phyloP scores from a whole-genome alignment of 169 alveolate genomes.

The Eimeria acervulina region DNA sequence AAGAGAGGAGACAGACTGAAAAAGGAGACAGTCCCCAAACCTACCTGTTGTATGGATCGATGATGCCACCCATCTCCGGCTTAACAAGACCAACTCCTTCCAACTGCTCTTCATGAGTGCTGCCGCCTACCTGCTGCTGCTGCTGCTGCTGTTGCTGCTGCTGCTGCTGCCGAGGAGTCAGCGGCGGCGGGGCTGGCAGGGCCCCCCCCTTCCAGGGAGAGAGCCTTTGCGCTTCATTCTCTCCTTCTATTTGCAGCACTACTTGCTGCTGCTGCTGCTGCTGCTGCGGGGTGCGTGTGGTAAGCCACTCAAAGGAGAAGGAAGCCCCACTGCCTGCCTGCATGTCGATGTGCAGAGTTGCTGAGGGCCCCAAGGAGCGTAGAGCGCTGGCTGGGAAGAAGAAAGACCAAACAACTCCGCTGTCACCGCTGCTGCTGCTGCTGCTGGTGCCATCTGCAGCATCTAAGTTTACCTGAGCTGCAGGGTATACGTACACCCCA shows the following conservation, averaged over 20 bases:
- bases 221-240: neutral
- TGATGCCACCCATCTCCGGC: neutral
- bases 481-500: conserved; percentile 50
- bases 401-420: conserved; percentile 74
- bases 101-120: neutral
- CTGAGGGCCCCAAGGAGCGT: conserved; percentile 41
- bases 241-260: neutral
- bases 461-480: conserved; percentile 76
- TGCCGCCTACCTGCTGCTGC: conserved; percentile 38
- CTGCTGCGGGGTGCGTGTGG: conserved; percentile 24
- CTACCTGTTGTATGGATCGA: conserved; percentile 53
- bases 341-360: conserved; percentile 35
- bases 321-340: conserved; percentile 1
- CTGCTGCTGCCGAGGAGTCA: conserved; percentile 23
- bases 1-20: neutral
- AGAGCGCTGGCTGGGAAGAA: conserved; percentile 56
- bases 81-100: conserved; percentile 31
- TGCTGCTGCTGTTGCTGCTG: conserved; percentile 42
- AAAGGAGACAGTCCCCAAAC: too few species aligned
- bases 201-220: conserved; percentile 61
- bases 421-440: neutral
- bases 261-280: conserved; percentile 30
- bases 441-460: neutral
- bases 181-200: conserved; percentile 34
- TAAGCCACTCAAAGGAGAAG: conserved; percentile 41